Conservation (phyloP, 208 protist species). For the Leishmania tropica region DNA sequence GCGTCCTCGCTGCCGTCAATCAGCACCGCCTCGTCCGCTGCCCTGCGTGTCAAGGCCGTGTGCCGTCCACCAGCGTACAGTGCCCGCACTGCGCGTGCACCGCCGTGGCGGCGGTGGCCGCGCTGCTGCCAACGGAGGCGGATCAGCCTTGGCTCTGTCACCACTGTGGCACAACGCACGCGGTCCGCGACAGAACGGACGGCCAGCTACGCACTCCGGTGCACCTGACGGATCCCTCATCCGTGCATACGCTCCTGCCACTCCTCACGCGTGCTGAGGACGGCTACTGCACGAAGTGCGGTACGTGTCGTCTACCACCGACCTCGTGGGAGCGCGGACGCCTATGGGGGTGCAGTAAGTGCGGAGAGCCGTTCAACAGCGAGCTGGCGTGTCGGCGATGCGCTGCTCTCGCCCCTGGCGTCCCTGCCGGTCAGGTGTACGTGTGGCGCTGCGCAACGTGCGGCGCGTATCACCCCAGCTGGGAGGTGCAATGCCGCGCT, state of each 20-base stretch:
- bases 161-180: constrained; percentile 31
- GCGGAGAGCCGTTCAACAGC: constrained; percentile 27
- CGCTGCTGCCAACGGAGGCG: constrained; percentile 39
- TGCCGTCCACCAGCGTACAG: constrained; percentile 14
- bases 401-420: constrained; percentile 39
- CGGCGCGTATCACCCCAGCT: constrained; percentile 33
- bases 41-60: constrained; percentile 40
- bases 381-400: constrained; percentile 46
- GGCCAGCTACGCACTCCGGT: neutral
- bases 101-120: constrained; percentile 23
- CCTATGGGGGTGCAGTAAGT: constrained; percentile 50
- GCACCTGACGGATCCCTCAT: neutral
- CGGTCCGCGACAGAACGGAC: constrained; percentile 11
- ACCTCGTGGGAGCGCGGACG: constrained; percentile 38
- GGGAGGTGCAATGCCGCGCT: constrained; percentile 35
- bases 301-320: constrained; percentile 31
- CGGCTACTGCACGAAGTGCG: constrained; percentile 40
- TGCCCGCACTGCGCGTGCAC: constrained; percentile 47
- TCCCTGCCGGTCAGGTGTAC: constrained; percentile 31
- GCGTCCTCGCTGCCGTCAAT: constrained; percentile 31
- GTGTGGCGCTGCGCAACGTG: constrained; percentile 63
- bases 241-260: neutral
- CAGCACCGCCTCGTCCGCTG: constrained; percentile 33
- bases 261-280: neutral
- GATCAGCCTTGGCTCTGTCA: constrained; percentile 49